Evolutionary conservation across 495 filamentous ascomycete species (phyloP).

Genomic region (Penicillium crystallinum): DNA sequence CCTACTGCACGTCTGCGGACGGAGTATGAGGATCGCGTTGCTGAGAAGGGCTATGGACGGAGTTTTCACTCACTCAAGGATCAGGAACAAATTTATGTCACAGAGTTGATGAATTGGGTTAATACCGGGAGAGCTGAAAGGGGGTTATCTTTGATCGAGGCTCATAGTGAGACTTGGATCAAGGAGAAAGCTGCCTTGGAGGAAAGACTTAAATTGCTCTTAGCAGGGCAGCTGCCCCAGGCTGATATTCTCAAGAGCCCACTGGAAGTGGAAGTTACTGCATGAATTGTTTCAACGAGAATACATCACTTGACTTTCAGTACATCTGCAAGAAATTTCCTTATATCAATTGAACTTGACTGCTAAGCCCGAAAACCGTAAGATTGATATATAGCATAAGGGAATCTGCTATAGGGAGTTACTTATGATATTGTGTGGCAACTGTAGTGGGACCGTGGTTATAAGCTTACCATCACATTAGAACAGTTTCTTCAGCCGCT

Average conservation of each 20-base stretch:
- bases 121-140: constrained; percentile 32
- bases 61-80: constrained; percentile 52
- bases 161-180: constrained; percentile 43
- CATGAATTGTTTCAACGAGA: background rate
- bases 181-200: constrained; percentile 27
- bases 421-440: too few relatives aligned
- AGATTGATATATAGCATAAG: too few relatives aligned
- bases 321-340: constrained; percentile 26
- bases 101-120: constrained; percentile 48
- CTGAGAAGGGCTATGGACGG: constrained; percentile 44
- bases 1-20: constrained; percentile 38
- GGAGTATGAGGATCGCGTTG: constrained; percentile 46
- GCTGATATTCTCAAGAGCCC: background rate
- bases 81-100: constrained; percentile 51
- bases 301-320: constrained; percentile 43
- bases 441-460: background rate
- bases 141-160: constrained; percentile 33
- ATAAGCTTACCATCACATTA: background rate
- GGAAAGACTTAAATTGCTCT: constrained; percentile 20
- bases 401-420: too few relatives aligned
- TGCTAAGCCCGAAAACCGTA: background rate
- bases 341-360: background rate
- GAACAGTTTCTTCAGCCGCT: background rate
- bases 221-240: constrained; percentile 4
- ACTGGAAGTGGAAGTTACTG: constrained; percentile 3